A percentile compares a stretch with the other conserved stretches of the same genome.
Conservation (phyloP, 352 stramenopile genomes). For the Phytopythium aichiense region DNA sequence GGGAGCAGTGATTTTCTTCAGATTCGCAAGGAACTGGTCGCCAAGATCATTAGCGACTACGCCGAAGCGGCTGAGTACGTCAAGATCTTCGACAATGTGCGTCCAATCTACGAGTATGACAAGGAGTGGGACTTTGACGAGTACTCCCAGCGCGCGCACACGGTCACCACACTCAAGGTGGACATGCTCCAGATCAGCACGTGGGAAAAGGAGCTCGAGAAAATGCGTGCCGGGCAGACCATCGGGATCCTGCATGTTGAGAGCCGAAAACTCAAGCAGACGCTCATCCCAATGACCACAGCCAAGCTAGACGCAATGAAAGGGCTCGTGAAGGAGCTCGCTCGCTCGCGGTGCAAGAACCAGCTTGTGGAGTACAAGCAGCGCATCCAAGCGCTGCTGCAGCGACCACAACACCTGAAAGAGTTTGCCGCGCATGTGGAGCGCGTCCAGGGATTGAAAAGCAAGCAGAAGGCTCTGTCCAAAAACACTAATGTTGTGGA, state of each 20-base stretch:
- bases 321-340: slow-evolving; percentile 88
- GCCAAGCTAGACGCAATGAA: slow-evolving; percentile 93
- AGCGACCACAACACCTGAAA: slow-evolving; percentile 86
- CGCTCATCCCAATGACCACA: slow-evolving; percentile 90
- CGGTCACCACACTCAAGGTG: slow-evolving; percentile 78
- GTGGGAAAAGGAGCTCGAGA: slow-evolving; percentile 94
- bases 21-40: slow-evolving; percentile 72
- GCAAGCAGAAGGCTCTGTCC: slow-evolving; percentile 71
- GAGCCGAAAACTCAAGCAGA: slow-evolving; percentile 91
- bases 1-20: slow-evolving; percentile 64
- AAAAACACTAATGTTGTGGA: slow-evolving; percentile 91
- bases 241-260: slow-evolving; percentile 93
- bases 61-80: slow-evolving; percentile 87
- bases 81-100: slow-evolving; percentile 90
- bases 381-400: slow-evolving; percentile 77
- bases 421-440: slow-evolving; percentile 90
- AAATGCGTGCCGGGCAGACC: slow-evolving; percentile 89
- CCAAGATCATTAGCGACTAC: slow-evolving; percentile 88
- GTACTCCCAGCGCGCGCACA: slow-evolving; percentile 77
- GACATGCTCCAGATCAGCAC: slow-evolving; percentile 90
- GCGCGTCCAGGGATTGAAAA: slow-evolving; percentile 65
- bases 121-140: slow-evolving; percentile 89
- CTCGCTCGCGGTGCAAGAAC: slow-evolving; percentile 82
- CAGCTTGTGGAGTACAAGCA: slow-evolving; percentile 90
- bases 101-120: slow-evolving; percentile 91